Conservation (phyloP, 768 basidiomycete genomes). For the Pleurotus eryngii region DNA sequence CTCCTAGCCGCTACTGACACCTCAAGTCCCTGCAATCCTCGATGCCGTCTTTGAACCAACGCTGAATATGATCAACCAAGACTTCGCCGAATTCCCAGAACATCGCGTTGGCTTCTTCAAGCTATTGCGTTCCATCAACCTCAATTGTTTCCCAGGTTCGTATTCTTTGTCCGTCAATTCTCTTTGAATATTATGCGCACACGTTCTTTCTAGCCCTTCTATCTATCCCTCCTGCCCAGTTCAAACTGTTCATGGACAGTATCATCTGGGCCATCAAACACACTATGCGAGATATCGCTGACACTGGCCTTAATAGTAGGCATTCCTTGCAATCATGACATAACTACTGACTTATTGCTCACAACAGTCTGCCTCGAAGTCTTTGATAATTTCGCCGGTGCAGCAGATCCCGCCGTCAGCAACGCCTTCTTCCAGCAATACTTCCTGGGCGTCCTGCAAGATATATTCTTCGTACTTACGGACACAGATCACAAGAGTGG, state of each 20-base stretch:
- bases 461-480: slow-evolving; percentile 95
- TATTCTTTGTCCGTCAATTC: slow-evolving; percentile 3
- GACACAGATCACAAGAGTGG: slow-evolving; percentile 99
- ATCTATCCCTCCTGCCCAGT: slow-evolving; percentile 84
- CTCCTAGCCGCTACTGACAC: slow-evolving; percentile 73
- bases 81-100: slow-evolving; percentile 98
- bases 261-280: slow-evolving; percentile 99
- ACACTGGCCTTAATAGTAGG: slow-evolving; percentile 79
- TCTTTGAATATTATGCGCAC: slow-evolving; percentile 1
- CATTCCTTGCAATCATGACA: slow-evolving; percentile 11
- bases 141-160: slow-evolving; percentile 93
- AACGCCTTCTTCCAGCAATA: slow-evolving; percentile 97
- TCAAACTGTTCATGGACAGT: slow-evolving; percentile 98
- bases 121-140: slow-evolving; percentile 86
- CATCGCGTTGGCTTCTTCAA: slow-evolving; percentile 98
- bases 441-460: slow-evolving; percentile 89
- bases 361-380: slow-evolving; percentile 83
- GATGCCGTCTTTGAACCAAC: slow-evolving; percentile 98
- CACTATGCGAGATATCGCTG: slow-evolving; percentile 97
- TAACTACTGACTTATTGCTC: neutral
- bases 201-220: slow-evolving; percentile 57
- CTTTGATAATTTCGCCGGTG: slow-evolving; percentile 86
- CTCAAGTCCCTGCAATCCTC: slow-evolving; percentile 91
- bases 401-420: slow-evolving; percentile 71
- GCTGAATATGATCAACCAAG: slow-evolving; percentile 98